phyloP scores from a whole-genome alignment of 768 basidiomycete genomes.

The Boletellus emodensis region DNA sequence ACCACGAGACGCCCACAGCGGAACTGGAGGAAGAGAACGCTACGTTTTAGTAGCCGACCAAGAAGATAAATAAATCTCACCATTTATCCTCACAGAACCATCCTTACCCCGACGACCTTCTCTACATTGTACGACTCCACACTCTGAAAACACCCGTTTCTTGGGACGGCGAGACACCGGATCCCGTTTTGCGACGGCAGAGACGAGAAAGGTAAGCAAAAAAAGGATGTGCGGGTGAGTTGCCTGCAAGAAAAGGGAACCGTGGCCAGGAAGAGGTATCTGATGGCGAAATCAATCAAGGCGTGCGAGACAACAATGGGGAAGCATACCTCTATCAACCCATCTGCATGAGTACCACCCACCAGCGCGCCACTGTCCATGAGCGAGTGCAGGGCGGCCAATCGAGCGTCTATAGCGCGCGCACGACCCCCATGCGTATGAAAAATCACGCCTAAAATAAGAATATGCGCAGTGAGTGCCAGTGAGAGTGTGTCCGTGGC shows the following conservation, averaged over 20 bases:
- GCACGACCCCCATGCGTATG: constrained; percentile 57
- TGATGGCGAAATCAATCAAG: constrained; percentile 7
- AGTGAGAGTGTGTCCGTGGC: constrained; percentile 32
- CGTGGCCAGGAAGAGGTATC: constrained; percentile 32
- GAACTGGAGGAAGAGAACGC: constrained; percentile 36
- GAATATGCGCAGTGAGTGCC: constrained; percentile 51
- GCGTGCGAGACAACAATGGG: constrained; percentile 17
- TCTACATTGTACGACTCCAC: constrained; percentile 50
- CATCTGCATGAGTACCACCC: constrained; percentile 32
- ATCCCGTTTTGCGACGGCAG: constrained; percentile 64
- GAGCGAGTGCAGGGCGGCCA: constrained; percentile 59
- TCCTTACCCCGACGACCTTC: constrained; percentile 38
- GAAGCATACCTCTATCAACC: constrained; percentile 35
- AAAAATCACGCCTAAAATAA: constrained; percentile 59
- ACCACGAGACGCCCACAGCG: constrained; percentile 48
- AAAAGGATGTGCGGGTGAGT: constrained; percentile 69
- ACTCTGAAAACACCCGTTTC: constrained; percentile 62
- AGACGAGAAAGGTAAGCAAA: constrained; percentile 63
- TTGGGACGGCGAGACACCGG: constrained; percentile 71
- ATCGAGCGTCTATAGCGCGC: constrained; percentile 43
- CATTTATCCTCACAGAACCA: constrained; percentile 10
- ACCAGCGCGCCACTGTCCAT: constrained; percentile 56
- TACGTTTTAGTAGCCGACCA: not conserved
- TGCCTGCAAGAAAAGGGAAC: constrained; percentile 50
- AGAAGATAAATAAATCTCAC: constrained; percentile 3